Percentiles rank a stretch among this genome's conserved stretches.
phyloP scores from a whole-genome alignment of 352 stramenopile genomes.

The Globisporangium iwayamae region DNA sequence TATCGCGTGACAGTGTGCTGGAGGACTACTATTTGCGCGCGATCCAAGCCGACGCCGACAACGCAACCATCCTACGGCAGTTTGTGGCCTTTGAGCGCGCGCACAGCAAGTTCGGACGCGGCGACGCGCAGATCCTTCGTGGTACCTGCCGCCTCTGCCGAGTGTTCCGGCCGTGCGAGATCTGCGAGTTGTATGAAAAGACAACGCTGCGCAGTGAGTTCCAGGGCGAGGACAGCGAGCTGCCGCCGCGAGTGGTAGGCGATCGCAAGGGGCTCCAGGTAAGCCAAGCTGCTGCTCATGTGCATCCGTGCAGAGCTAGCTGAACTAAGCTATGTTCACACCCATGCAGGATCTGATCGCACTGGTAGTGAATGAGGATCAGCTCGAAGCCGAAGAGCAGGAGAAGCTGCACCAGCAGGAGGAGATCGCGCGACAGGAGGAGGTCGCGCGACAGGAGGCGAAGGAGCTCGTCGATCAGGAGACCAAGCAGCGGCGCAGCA shows the following conservation, averaged over 20 bases:
- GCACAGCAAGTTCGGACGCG: slow-evolving; percentile 74
- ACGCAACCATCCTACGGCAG: slow-evolving; percentile 87
- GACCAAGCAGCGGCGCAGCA: slow-evolving; percentile 14
- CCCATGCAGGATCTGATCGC: slow-evolving; percentile 44
- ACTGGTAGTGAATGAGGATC: slow-evolving; percentile 40
- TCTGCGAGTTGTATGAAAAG: slow-evolving; percentile 76
- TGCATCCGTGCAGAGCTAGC: neutral
- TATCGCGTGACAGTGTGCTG: slow-evolving; percentile 28
- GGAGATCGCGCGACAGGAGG: slow-evolving; percentile 1
- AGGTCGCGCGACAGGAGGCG: slow-evolving; percentile 12
- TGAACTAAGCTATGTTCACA: neutral
- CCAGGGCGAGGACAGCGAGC: slow-evolving; percentile 11
- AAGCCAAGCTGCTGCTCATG: neutral
- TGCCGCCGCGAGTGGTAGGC: slow-evolving; percentile 26
- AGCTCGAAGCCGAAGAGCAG: slow-evolving; percentile 40
- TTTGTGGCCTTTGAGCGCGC: slow-evolving; percentile 83
- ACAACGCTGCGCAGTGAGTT: slow-evolving; percentile 27
- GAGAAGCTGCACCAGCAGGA: slow-evolving; percentile 23
- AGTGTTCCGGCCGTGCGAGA: slow-evolving; percentile 79
- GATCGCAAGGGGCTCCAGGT: slow-evolving; percentile 61
- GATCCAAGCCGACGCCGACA: slow-evolving; percentile 88
- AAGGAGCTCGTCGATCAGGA: slow-evolving; percentile 17
- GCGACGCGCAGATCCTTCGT: slow-evolving; percentile 22
- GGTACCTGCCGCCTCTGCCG: slow-evolving; percentile 76
- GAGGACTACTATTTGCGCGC: slow-evolving; percentile 87